phyloP scores from a whole-genome alignment of 1,139 yeast species.

The Debaryomycetaceae sp. region DNA sequence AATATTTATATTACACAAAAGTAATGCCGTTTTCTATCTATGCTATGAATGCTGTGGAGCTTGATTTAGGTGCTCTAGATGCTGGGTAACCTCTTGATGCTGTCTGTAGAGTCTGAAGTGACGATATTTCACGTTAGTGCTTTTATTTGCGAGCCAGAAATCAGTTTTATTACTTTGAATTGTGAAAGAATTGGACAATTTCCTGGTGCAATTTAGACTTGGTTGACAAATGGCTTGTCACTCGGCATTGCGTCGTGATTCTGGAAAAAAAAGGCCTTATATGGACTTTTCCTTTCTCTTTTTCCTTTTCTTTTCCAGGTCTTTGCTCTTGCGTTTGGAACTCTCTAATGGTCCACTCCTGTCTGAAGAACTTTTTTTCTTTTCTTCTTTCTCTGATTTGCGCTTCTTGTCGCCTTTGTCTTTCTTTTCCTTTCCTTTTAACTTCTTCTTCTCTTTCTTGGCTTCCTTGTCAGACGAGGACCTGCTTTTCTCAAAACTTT shows the following conservation, averaged over 20 bases:
- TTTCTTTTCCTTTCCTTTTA: constrained; percentile 14
- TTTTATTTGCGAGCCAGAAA: too few species aligned
- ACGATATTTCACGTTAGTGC: too few species aligned
- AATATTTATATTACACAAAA: neutral
- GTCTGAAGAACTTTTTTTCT: constrained; percentile 5
- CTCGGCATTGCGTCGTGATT: too few species aligned
- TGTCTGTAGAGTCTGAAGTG: too few species aligned
- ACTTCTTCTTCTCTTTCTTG: constrained; percentile 15
- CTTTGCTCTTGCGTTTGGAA: neutral
- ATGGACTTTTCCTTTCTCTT: neutral
- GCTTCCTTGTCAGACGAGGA: constrained; percentile 14
- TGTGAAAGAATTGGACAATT: too few species aligned
- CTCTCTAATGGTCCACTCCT: neutral
- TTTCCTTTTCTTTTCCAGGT: neutral
- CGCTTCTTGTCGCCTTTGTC: constrained; percentile 12
- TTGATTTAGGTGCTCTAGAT: too few species aligned
- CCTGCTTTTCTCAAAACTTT: constrained; percentile 10
- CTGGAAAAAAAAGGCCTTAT: too few species aligned
- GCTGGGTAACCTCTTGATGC: too few species aligned
- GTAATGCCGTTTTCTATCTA: neutral
- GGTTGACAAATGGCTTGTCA: too few species aligned
- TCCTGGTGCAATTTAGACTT: too few species aligned
- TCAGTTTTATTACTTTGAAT: too few species aligned
- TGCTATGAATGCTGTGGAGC: neutral
- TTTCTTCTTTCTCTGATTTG: constrained; percentile 9